Conservation (phyloP, 2,329 filamentous ascomycete genomes). For the Fusarium sp. region DNA sequence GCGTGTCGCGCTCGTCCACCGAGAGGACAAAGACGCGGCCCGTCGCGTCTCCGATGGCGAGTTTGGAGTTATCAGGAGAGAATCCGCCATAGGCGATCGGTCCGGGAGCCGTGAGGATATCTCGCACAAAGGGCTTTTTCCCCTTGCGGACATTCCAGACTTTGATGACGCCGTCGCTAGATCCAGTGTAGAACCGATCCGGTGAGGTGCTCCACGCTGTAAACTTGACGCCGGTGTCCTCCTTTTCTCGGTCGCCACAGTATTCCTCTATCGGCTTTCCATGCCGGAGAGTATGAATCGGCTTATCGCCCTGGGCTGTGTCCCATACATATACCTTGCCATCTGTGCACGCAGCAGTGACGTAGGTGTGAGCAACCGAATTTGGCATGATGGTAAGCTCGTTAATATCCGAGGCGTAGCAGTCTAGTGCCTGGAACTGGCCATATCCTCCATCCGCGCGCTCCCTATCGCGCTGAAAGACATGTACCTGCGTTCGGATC, state of each 20-base stretch:
- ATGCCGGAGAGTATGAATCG: slow-evolving; percentile 67
- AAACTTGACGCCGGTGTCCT: slow-evolving; percentile 74
- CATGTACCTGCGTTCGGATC: slow-evolving; percentile 67
- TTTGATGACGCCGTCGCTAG: slow-evolving; percentile 71
- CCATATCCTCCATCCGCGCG: slow-evolving; percentile 47
- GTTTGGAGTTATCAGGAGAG: slow-evolving; percentile 64
- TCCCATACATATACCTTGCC: slow-evolving; percentile 74
- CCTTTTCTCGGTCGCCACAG: slow-evolving; percentile 60
- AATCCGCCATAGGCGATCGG: slow-evolving; percentile 70
- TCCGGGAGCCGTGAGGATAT: slow-evolving; percentile 65
- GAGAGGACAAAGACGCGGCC: slow-evolving; percentile 69
- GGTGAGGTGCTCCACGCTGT: slow-evolving; percentile 68
- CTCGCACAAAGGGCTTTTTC: slow-evolving; percentile 60
- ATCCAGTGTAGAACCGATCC: slow-evolving; percentile 72
- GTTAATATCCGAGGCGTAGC: slow-evolving; percentile 70
- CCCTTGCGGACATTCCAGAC: slow-evolving; percentile 69
- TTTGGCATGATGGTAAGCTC: slow-evolving; percentile 71
- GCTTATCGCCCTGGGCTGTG: slow-evolving; percentile 64
- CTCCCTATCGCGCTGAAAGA: slow-evolving; percentile 57
- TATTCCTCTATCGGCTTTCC: slow-evolving; percentile 57
- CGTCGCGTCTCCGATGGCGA: slow-evolving; percentile 71
- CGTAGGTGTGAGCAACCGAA: slow-evolving; percentile 60
- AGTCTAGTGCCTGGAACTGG: slow-evolving; percentile 68
- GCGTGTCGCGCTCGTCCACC: slow-evolving; percentile 57
- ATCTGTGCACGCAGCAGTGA: slow-evolving; percentile 72